phyloP scores from a whole-genome alignment of 768 basidiomycete species.

The Mycena metata region DNA sequence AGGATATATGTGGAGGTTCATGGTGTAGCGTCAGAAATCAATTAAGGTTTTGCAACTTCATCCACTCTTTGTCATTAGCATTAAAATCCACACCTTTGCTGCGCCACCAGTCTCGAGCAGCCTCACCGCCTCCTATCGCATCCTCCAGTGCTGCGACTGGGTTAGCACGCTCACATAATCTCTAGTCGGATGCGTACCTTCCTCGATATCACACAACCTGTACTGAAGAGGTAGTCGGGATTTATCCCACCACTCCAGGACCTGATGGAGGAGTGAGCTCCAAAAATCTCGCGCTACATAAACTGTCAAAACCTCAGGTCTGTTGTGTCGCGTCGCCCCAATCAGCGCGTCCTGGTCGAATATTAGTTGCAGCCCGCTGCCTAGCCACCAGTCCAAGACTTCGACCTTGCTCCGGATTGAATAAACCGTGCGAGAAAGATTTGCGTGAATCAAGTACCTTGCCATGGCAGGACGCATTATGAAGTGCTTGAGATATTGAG shows the following conservation, averaged over 20 bases:
- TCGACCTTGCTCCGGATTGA: conserved; percentile 54
- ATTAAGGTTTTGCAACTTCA: conserved; percentile 84
- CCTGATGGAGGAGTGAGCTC: conserved; percentile 41
- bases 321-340: conserved; percentile 85
- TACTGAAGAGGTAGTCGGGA: conserved; percentile 86
- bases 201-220: conserved; percentile 92
- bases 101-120: conserved; percentile 85
- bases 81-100: conserved; percentile 86
- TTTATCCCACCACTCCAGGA: conserved; percentile 91
- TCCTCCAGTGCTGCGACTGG: conserved; percentile 75
- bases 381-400: conserved; percentile 88
- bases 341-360: conserved; percentile 86
- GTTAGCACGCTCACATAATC: neutral
- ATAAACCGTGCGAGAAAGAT: neutral
- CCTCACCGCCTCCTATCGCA: conserved; percentile 83
- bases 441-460: conserved; percentile 15
- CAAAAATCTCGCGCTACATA: neutral
- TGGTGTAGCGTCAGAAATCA: conserved; percentile 44
- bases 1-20: conserved; percentile 23
- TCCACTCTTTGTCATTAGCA: conserved; percentile 90
- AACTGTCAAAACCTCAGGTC: conserved; percentile 60
- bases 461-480: conserved; percentile 84
- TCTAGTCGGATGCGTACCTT: conserved; percentile 45
- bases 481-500: conserved; percentile 78
- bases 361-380: conserved; percentile 79